Conservation (phyloP, 2,329 filamentous ascomycete species). For the Diaporthe eres region DNA sequence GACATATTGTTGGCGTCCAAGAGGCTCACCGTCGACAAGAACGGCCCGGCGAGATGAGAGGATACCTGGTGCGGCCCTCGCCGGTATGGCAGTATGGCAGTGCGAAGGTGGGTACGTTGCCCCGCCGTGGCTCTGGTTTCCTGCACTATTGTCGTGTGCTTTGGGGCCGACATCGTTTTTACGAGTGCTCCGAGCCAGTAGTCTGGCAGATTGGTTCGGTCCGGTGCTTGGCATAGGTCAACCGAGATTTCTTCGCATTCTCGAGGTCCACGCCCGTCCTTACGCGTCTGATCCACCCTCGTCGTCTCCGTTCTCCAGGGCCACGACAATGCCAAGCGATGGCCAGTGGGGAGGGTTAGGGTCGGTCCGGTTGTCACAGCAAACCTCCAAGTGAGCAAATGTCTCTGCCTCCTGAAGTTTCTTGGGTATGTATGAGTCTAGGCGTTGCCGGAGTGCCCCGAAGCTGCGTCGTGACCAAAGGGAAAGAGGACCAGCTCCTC, state of each 20-base stretch:
- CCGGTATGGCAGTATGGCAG: not conserved
- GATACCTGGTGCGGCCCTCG: constrained; percentile 1
- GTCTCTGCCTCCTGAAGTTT: too few relatives aligned
- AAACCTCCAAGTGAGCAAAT: too few relatives aligned
- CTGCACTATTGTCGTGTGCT: constrained; percentile 8
- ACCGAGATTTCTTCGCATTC: constrained; percentile 24
- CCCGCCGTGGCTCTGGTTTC: not conserved
- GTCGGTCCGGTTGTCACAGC: not conserved
- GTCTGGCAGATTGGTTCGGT: not conserved
- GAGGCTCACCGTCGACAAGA: constrained; percentile 15
- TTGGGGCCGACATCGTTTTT: not conserved
- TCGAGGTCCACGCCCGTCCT: not conserved
- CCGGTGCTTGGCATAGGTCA: constrained; percentile 15
- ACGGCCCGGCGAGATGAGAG: not conserved
- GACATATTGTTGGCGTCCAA: not conserved
- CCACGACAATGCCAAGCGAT: not conserved
- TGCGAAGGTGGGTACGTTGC: not conserved
- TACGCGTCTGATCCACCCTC: constrained; percentile 4
- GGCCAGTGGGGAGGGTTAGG: not conserved
- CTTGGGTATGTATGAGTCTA: too few relatives aligned
- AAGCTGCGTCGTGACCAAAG: too few relatives aligned
- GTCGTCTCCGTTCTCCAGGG: not conserved
- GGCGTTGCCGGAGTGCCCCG: too few relatives aligned
- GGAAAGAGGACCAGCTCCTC: too few relatives aligned
- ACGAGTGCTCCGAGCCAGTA: constrained; percentile 1